Conservation (phyloP, 805 yeast genomes). For the Saccharomycopsis sp. region DNA sequence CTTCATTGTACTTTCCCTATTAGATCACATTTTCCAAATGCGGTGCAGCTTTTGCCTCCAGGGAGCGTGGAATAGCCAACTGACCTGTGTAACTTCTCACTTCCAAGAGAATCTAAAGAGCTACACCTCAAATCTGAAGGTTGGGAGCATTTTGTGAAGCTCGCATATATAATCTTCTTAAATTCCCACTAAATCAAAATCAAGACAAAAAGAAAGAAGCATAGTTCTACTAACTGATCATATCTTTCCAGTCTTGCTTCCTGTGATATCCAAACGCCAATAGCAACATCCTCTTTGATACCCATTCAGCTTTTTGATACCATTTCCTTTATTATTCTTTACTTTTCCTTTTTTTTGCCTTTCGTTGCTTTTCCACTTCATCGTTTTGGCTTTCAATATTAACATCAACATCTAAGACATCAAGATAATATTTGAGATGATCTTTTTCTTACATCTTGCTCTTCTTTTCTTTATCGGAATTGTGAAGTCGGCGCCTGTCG, state of each 20-base stretch:
- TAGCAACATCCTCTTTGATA: not conserved
- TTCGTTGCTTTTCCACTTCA: conserved; percentile 1
- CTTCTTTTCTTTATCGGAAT: not conserved
- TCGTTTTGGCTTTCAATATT: not conserved
- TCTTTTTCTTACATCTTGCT: conserved; percentile 2
- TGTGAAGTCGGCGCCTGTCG: conserved; percentile 17
- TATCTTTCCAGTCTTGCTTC: not conserved
- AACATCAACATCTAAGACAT: not conserved
- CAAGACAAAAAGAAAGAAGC: not conserved
- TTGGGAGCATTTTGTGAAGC: not conserved
- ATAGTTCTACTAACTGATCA: not conserved
- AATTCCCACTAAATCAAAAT: not conserved
- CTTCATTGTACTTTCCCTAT: not conserved
- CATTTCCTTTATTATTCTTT: not conserved
- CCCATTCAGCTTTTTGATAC: conserved; percentile 6
- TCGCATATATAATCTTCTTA: not conserved
- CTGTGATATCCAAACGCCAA: not conserved
- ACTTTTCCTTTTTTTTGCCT: not conserved
- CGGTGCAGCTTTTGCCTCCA: not conserved
- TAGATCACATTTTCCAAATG: not conserved
- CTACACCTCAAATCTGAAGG: not conserved
- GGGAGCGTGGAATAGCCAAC: not conserved
- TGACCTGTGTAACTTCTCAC: not conserved
- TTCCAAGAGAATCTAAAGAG: not conserved
- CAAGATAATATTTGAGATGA: not conserved